Percentiles rank a stretch among this genome's conserved stretches.
Conservation (phyloP, 2,329 filamentous ascomycete species). For the Celoporthe dispersa region DNA sequence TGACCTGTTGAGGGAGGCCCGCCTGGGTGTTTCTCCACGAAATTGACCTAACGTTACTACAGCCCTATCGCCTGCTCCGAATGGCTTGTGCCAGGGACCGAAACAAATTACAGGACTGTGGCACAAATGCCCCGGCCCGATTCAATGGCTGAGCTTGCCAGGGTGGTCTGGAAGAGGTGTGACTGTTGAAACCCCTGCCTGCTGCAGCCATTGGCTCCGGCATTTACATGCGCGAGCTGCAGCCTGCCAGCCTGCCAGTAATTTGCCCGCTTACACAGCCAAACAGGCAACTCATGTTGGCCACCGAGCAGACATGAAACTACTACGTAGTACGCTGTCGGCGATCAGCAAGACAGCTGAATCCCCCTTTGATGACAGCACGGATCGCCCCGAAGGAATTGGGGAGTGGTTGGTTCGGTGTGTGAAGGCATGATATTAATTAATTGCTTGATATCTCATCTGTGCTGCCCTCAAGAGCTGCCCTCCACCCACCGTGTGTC, state of each 20-base stretch:
- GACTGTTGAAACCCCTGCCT: background rate
- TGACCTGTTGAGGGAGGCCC: background rate
- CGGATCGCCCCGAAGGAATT: background rate
- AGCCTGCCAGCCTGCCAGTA: conserved; percentile 1
- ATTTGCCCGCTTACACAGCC: conserved; percentile 5
- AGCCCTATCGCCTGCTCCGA: background rate
- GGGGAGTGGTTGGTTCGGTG: background rate
- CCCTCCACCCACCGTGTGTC: background rate
- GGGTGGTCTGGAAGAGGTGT: background rate
- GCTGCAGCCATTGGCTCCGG: conserved; percentile 4
- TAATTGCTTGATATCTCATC: background rate
- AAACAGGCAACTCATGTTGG: conserved; percentile 2
- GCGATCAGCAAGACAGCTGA: background rate
- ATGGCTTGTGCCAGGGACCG: background rate
- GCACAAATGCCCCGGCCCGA: conserved; percentile 2
- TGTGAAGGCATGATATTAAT: background rate
- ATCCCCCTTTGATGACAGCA: background rate
- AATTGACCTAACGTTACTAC: background rate
- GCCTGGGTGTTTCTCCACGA: background rate
- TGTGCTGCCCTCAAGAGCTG: background rate
- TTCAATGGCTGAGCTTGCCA: background rate
- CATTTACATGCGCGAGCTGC: background rate
- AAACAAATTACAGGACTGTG: background rate
- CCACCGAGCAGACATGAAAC: conserved; percentile 6
- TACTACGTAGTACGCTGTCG: background rate